Percentiles rank a stretch among this genome's conserved stretches.
These are phyloP conservation scores for Ilyonectria mors-panacis DNA, from an alignment of 2,329 filamentous ascomycete genomes.

Conservation along the genomic window DNA sequence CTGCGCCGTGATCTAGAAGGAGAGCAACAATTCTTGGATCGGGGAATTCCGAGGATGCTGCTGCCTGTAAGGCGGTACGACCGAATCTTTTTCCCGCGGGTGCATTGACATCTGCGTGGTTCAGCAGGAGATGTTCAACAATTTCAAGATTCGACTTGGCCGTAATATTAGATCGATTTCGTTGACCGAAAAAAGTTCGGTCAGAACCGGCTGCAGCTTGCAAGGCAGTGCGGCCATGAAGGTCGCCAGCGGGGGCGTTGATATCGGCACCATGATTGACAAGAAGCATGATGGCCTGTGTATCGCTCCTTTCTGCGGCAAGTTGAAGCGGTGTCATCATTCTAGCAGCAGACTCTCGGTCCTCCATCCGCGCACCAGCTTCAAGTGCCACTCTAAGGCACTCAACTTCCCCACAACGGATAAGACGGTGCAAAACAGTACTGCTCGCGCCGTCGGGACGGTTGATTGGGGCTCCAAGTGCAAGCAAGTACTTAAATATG, in stretches of 20 bases:
- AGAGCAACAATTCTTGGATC: neutral
- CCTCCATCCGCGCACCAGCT: neutral
- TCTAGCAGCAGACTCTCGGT: neutral
- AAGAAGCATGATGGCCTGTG: neutral
- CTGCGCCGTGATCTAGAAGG: neutral
- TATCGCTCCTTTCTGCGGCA: neutral
- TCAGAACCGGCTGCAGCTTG: neutral
- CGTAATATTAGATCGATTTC: no score
- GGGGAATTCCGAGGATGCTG: neutral
- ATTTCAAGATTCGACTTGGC: neutral
- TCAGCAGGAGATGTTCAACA: neutral
- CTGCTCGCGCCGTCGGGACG: neutral
- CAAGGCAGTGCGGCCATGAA: neutral
- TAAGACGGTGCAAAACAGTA: neutral
- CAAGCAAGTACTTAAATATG: conserved; percentile 1
- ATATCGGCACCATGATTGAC: neutral
- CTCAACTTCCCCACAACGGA: accelerated
- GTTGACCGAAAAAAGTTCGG: no score
- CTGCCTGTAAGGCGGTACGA: conserved; percentile 12
- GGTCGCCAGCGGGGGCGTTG: neutral
- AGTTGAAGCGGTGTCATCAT: conserved; percentile 5
- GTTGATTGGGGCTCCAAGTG: neutral
- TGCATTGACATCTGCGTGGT: conserved; percentile 8
- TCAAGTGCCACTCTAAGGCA: neutral
- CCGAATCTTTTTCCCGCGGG: neutral